Conservation (phyloP, 805 yeast species). For the Kuraishia piskuri region DNA sequence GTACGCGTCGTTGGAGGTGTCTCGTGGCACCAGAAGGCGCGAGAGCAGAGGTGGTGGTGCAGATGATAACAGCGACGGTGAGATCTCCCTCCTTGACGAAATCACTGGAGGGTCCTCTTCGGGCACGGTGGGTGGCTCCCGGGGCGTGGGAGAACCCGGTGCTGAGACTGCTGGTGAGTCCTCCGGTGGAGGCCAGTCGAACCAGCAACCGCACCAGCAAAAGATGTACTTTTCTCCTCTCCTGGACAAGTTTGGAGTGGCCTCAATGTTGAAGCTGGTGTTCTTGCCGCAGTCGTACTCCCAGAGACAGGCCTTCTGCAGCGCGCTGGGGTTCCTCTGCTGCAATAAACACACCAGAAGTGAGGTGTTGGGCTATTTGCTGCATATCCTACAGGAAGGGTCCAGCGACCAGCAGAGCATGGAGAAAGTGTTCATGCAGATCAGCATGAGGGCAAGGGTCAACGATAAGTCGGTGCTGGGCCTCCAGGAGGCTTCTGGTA, state of each 20-base stretch:
- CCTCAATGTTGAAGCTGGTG: conserved; percentile 60
- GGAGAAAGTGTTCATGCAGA: conserved; percentile 51
- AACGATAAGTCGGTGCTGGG: conserved; percentile 6
- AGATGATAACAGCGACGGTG: not conserved
- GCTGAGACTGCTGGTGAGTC: conserved; percentile 3
- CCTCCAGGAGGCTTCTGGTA: conserved; percentile 4
- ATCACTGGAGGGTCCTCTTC: not conserved
- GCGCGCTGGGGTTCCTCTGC: conserved; percentile 58
- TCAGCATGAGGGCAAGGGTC: conserved; percentile 40
- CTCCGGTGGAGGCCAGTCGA: conserved; percentile 5
- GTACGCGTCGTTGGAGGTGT: conserved; percentile 16
- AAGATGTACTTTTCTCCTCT: conserved; percentile 51
- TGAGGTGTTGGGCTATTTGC: conserved; percentile 61
- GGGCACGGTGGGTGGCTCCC: not conserved
- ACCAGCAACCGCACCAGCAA: conserved; percentile 1
- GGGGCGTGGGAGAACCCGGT: not conserved
- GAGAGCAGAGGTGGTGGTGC: not conserved
- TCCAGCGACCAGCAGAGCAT: conserved; percentile 47
- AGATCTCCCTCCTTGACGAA: not conserved
- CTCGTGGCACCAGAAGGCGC: not conserved
- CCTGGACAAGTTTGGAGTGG: conserved; percentile 67
- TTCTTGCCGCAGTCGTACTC: conserved; percentile 64
- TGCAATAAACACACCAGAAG: conserved; percentile 69
- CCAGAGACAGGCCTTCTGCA: conserved; percentile 56
- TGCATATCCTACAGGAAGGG: conserved; percentile 74